These are phyloP conservation scores for Ceriops zippeliana DNA, from an alignment of 345 rosid genomes.

Conservation along the genomic window DNA sequence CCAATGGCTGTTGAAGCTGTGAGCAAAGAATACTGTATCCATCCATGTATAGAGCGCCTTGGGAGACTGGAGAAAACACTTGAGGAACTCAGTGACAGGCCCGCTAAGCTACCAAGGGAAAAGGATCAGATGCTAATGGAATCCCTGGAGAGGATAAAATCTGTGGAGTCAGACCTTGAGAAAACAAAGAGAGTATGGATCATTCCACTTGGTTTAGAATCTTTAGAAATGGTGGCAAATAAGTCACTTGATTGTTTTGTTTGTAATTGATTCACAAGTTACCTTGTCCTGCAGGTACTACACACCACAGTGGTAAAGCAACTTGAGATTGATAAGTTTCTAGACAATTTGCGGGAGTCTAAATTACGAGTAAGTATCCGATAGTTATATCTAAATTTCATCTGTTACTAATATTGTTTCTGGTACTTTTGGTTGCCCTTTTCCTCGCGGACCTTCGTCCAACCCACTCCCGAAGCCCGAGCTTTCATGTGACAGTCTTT, in stretches of 20 bases:
- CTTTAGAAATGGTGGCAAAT: background rate
- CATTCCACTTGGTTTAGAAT: constrained; percentile 6
- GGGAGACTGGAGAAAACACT: constrained; percentile 59
- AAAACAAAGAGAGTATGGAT: constrained; percentile 75
- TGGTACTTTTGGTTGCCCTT: no score
- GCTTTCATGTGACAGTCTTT: no score
- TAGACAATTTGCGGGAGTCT: constrained; percentile 54
- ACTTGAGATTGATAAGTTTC: constrained; percentile 62
- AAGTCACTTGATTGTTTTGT: background rate
- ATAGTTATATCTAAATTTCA: background rate
- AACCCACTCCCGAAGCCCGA: no score
- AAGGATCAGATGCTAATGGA: constrained; percentile 77
- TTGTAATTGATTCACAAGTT: background rate
- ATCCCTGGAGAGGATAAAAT: constrained; percentile 80
- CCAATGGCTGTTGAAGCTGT: constrained; percentile 25
- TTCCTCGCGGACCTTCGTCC: no score
- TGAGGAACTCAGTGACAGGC: constrained; percentile 62
- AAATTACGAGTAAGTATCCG: constrained; percentile 55
- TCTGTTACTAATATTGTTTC: no score
- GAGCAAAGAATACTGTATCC: constrained; percentile 44
- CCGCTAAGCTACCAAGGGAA: constrained; percentile 65
- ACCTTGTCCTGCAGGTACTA: constrained; percentile 48
- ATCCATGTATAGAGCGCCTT: constrained; percentile 73
- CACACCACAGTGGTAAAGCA: constrained; percentile 72
- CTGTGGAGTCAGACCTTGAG: constrained; percentile 80